These are phyloP conservation scores for Picochlorum sp. DNA, from an alignment of 139 green algal species.

Conservation along the genomic window DNA sequence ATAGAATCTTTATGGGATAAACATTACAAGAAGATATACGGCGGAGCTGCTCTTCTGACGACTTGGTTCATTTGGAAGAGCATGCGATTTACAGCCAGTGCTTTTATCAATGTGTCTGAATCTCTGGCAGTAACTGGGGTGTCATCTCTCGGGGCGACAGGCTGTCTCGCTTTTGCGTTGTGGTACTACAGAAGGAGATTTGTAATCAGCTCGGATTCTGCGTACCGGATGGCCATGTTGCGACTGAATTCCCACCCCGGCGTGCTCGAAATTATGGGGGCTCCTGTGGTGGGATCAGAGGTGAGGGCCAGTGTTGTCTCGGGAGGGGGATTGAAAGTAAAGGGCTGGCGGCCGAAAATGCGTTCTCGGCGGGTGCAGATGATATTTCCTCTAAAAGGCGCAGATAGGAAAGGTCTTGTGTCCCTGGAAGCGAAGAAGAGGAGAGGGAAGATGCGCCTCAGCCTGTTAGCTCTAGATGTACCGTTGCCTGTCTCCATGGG, in stretches of 20 bases:
- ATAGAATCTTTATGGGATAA: slow-evolving; percentile 45
- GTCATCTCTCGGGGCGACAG: slow-evolving; percentile 4
- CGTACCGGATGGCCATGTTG: slow-evolving; percentile 52
- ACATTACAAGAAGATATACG: slow-evolving; percentile 24
- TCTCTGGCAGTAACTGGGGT: slow-evolving; percentile 42
- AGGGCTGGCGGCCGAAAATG: slow-evolving; percentile 26
- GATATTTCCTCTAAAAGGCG: slow-evolving; percentile 60
- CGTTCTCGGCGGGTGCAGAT: slow-evolving; percentile 53
- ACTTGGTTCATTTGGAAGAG: slow-evolving; percentile 42
- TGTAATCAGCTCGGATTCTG: slow-evolving; percentile 34
- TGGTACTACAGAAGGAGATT: slow-evolving; percentile 8
- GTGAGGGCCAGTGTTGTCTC: slow-evolving; percentile 49
- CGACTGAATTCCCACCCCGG: slow-evolving; percentile 52
- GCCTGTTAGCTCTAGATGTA: slow-evolving; percentile 61
- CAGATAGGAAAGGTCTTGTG: slow-evolving; percentile 55
- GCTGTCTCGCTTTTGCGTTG: neutral
- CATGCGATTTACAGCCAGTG: slow-evolving; percentile 24
- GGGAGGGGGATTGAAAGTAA: slow-evolving; percentile 44
- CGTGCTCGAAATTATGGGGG: slow-evolving; percentile 63
- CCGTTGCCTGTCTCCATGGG: slow-evolving; percentile 17
- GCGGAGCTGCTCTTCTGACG: neutral
- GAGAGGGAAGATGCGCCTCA: slow-evolving; percentile 59
- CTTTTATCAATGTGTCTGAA: slow-evolving; percentile 45
- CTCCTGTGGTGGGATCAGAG: slow-evolving; percentile 46
- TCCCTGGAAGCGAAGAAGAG: slow-evolving; percentile 68